Evolutionary conservation across 1,284 basidiomycete species (phyloP), one percentile per base, ranked within the genome.

Genomic region (Tilletia setariae): DNA sequence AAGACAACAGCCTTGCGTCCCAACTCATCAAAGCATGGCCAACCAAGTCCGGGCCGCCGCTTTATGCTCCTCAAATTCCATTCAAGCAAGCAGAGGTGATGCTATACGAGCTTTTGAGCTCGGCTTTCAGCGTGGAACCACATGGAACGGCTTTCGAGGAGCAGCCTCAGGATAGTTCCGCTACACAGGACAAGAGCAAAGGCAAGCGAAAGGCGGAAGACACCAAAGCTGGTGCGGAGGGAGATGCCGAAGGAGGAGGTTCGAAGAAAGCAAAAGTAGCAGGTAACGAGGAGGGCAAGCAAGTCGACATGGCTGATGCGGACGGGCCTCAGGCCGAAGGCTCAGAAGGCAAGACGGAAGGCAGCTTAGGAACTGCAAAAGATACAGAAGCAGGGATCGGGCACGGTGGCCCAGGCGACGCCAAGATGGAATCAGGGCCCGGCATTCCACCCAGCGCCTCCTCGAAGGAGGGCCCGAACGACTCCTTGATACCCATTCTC

Each of bases 51-150:
- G 56, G 56, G 0, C 56, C 56, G 2, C 30, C 56, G 28, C 56
- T 61, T 7, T 35, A 61, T 40, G 56, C 56, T 19, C 30, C 56
- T 19, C 56, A 61, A 30, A 61, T 61, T 3, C 56, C 56, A 1
- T 8, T 61, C 28, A 32, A 40, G 19, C 56, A 61, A 4, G 56
- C 56, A 35, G 56, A 61, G 30, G 32, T 61, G 13, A 61, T 35
- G 56, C 56, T 61, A 2, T 61, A 61, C 30, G 28, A 61, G n/a
- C 56, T 61, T 8, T 40, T 61, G 9, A 32, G n/a, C 28, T n/a
- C 28, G 15, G 32, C 56, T 16, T 61, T 61, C 56, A 32, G 28
- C 30, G 25, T 61, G 16, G 56, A 61, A 21, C 56, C 35, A 40
- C 11, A 40, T 11, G 35, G 35, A 40, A 11, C 35, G 35, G 35